These are phyloP conservation scores for Amanita rimosa DNA, from an alignment of 768 basidiomycete species.

Conservation along the genomic window DNA sequence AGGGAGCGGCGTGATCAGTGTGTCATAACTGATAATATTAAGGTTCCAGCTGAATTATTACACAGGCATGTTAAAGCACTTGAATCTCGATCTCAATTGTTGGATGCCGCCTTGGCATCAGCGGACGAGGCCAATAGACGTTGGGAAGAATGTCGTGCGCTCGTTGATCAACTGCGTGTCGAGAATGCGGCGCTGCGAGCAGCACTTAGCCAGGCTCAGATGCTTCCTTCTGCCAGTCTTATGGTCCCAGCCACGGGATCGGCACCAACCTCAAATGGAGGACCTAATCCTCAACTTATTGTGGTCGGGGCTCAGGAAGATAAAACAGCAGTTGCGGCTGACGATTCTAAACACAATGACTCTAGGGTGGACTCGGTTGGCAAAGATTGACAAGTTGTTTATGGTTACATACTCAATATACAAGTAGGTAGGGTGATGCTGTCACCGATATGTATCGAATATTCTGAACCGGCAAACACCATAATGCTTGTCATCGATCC, in stretches of 20 bases:
- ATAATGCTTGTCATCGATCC: background rate
- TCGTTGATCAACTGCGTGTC: conserved; percentile 79
- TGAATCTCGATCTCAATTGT: conserved; percentile 74
- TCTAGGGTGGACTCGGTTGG: background rate
- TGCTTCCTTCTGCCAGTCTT: conserved; percentile 20
- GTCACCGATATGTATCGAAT: conserved; percentile 1
- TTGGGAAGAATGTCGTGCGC: conserved; percentile 84
- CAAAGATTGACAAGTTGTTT: conserved; percentile 1
- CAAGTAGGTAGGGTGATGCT: background rate
- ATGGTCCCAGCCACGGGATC: background rate
- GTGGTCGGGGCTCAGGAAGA: background rate
- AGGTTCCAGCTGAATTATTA: conserved; percentile 2
- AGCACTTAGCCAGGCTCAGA: conserved; percentile 42
- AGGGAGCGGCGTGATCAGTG: conserved; percentile 84
- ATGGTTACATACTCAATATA: conserved; percentile 1
- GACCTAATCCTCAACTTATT: background rate
- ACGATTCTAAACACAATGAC: background rate
- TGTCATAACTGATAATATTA: conserved; percentile 21
- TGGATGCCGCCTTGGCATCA: conserved; percentile 77
- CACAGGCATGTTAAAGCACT: conserved; percentile 77
- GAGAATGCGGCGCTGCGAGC: conserved; percentile 74
- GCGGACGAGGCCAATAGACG: conserved; percentile 84
- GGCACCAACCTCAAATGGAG: background rate
- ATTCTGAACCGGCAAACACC: background rate
- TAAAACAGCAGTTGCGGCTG: background rate